phyloP scores from a whole-genome alignment of 2,329 filamentous ascomycete species.

The Fusarium vanettenii region DNA sequence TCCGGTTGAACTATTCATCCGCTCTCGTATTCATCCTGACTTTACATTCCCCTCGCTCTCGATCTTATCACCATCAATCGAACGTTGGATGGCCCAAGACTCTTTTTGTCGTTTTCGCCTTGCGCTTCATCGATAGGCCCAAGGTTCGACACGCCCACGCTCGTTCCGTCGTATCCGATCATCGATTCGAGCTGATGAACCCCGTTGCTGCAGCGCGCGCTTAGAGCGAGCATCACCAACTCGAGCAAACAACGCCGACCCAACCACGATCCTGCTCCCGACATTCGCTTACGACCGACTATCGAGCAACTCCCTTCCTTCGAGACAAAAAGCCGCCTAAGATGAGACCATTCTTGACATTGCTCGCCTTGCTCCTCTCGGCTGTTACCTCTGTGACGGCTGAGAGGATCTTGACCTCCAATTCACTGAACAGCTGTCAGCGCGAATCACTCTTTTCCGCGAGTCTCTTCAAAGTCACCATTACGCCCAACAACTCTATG shows the following conservation, averaged over 20 bases:
- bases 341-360: slow-evolving; percentile 23
- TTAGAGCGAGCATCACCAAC: neutral
- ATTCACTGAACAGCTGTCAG: slow-evolving; percentile 86
- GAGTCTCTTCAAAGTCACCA: slow-evolving; percentile 86
- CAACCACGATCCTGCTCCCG: neutral
- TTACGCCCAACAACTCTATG: slow-evolving; percentile 79
- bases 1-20: neutral
- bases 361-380: slow-evolving; percentile 23
- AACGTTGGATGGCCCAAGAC: neutral
- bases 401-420: slow-evolving; percentile 78
- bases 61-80: neutral
- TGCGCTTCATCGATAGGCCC: neutral
- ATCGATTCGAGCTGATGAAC: neutral
- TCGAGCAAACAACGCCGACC: neutral
- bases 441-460: slow-evolving; percentile 86
- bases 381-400: slow-evolving; percentile 53
- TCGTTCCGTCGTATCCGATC: neutral
- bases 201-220: neutral
- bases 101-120: neutral
- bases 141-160: neutral
- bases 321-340: neutral
- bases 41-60: neutral
- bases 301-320: neutral
- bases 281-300: neutral
- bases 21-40: neutral